Evolutionary conservation across 805 yeast species (phyloP), one percentile per base, ranked within the genome.

Genomic region (Hyphopichia homilentoma): DNA sequence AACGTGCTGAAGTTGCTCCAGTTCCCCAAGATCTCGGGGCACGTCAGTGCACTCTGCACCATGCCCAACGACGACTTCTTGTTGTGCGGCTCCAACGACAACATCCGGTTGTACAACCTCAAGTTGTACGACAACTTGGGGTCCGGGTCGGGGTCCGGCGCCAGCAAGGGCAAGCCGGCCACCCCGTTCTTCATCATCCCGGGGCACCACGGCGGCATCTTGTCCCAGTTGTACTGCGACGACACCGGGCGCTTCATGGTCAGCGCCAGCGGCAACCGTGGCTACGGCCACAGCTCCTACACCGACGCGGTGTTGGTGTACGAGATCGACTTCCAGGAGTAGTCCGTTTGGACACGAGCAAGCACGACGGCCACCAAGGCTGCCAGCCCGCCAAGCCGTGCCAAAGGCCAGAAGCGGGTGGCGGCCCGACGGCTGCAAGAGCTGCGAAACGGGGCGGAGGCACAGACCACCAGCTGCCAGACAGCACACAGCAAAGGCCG

Each of bases 151-250:
- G 37, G 48, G 29, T 35, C 35, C 32, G 24, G 24, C 24, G 29
- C 42, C 11, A 38, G 57, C 40, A 33, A 69, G 51, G 61, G 55
- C 39, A 61, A 48, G 35, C 60, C 61, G 26, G 73, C 69, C 17
- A 69, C 82, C 6, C 97, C 97, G 12, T 93, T 90, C 52, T 70
- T 81, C 54, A 89, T 94, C 45, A 73, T 93, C 7, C 96, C 98
- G 0, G 97, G 98, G 1, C 97, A 93, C 56, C 96, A 86, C 50
- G 97, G 98, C 30, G 96, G 97, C 17, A 76, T 78, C 3, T 64
- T 93, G 21, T 83, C 95, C 29, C 77, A 79, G 32, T 62, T 93
- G 41, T 68, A 76, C 34, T 81, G 89, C 15, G 97, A 90, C 56
- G 90, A 90, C 19, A 82, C 93, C 2, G 86, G 94, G 24, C 63